Base-by-base conservation (phyloP, 106 monocot genomes). In the Amphibolis antarctica region DNA sequence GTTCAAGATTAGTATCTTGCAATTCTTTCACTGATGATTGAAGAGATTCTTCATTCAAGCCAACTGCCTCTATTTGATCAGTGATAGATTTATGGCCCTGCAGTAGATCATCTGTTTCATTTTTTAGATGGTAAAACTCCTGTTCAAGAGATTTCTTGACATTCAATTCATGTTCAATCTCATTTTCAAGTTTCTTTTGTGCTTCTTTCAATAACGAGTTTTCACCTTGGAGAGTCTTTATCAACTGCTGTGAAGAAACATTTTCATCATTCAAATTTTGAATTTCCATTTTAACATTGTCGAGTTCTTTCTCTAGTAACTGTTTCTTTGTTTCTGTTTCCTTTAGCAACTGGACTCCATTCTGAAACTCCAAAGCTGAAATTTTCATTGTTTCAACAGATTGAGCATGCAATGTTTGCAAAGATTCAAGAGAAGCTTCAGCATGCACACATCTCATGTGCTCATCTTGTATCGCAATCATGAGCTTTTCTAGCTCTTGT, bases 271-370 rank as follows among this genome's bases (percentile, higher is more conserved):
- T 86, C 53, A 81, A 56, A 43, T 20, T 48, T 68, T 13, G 31
- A 58, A 64, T 71, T 69, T 83, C 72, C 62, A 78, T 76, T 28
- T 73, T 79, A 52, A 81, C 55, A 26, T 60, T 55, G 19, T 62
- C 30, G 3, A 86, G 21, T 69, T 86, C 81, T 67, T 59, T 73
- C 44, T 89, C 85, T 60, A 94, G 67, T 19, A 42, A 21, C 10
- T 27, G 42, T 28, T 60, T 62, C 46, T 44, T 47, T 15, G n/a
- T 5, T 18, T 74, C 74, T 2, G 52, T 31, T 14, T 75, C 75
- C 19, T 62, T 68, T 55, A 75, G 11, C 13, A 24, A 42, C 29
- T 75, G 54, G 31, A 63, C 49, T 23, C 54, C 68, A 17, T 44
- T 48, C 44, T 69, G 53, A 13, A 69, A 20, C 47, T 75, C 69